Evolutionary conservation across 2,329 filamentous ascomycete genomes (phyloP), one percentile per base, ranked within the genome.

Genomic region (Alternaria gansuensis): DNA sequence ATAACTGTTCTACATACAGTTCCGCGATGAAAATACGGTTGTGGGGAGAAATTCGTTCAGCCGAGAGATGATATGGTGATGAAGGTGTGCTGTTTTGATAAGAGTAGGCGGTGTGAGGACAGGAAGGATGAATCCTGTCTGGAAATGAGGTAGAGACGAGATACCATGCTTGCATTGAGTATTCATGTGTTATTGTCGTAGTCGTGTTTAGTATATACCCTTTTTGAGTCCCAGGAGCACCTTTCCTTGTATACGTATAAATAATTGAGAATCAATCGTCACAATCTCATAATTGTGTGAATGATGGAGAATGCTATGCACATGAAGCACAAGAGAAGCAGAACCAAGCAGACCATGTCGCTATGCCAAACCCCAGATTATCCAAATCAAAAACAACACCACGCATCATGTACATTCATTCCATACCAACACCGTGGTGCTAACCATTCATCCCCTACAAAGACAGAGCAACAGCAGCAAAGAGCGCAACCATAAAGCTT

Each of bases 401-500:
- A 46, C 51, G 44, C 39, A 34, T 51, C 52, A 13, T 53, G 6
- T 44, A 28, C 26, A 28, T 11, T 60, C 43, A 46, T 53, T 23
- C n/a, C 17, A 28, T 3, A 17, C 10, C 5, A 48, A 4, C 29
- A 31, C 29, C 26, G 8, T 8, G 8, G 26, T 28, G 26, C 4
- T 10, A 37, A 8, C 2, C n/a, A 31, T 31, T n/a, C 3, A 17
- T 21, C 3, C 14, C 6, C 11, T 69, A 78, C 54, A 77, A 39
- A 1, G 58, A 39, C 17, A 56, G 45, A 69, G 50, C 48, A 69
- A 65, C 28, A 73, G 73, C 69, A 45, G 68, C 75, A 40, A 71
- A 64, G 34, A 78, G 53, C 36, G 75, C 75, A 14, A 75, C 69
- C 9, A 76, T 62, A 17, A 78, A 67, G 44, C 75, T 73, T n/a